Conservation (phyloP, 164 flowering plant genomes). For the Sextonia rubra region DNA sequence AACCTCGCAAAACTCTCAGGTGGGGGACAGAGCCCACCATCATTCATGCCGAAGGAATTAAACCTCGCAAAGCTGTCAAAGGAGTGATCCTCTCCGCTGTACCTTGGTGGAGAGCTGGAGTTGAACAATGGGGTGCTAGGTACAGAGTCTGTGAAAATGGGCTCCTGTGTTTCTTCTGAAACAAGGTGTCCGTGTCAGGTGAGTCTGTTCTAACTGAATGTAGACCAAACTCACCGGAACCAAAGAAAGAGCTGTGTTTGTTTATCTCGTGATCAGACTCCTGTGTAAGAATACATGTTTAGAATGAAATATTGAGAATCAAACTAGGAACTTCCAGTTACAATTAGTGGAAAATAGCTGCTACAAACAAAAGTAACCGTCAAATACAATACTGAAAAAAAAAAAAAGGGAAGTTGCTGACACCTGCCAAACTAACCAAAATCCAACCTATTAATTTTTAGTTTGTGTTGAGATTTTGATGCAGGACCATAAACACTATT, state of each 20-base stretch:
- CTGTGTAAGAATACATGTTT: constrained; percentile 26
- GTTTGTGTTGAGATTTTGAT: no score
- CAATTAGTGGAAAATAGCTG: neutral
- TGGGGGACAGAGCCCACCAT: constrained; percentile 33
- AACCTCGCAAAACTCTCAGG: constrained; percentile 46
- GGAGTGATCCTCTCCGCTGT: constrained; percentile 51
- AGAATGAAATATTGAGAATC: neutral
- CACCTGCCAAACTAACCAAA: no score
- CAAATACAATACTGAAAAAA: no score
- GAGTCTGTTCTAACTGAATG: constrained; percentile 60
- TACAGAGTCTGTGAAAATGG: constrained; percentile 68
- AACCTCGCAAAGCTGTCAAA: constrained; percentile 62
- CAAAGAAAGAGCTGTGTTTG: constrained; percentile 53
- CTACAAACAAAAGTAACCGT: neutral
- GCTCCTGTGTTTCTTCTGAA: constrained; percentile 31
- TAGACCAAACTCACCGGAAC: constrained; percentile 44
- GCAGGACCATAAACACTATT: no score
- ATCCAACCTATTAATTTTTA: no score
- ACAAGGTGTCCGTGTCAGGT: constrained; percentile 40
- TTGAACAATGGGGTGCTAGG: constrained; percentile 54
- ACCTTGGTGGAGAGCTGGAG: constrained; percentile 46
- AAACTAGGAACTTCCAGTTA: neutral
- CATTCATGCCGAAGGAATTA: constrained; percentile 60
- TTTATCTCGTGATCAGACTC: constrained; percentile 43
- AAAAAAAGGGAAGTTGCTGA: no score